These are phyloP conservation scores for Clavariopsis aquatica DNA, from an alignment of 495 filamentous ascomycete species.

Conservation along the genomic window DNA sequence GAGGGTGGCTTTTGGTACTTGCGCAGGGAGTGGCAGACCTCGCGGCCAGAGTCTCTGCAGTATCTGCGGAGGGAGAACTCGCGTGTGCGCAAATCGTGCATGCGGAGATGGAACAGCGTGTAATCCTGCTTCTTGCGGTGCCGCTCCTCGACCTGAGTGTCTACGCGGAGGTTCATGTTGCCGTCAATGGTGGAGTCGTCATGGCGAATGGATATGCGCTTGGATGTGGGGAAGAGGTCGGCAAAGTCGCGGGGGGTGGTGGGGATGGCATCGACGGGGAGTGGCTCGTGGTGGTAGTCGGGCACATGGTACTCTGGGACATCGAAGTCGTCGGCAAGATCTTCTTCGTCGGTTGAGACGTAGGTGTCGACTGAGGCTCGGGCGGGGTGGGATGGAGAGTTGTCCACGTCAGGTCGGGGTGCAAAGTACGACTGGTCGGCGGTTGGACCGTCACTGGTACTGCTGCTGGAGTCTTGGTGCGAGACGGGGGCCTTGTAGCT, in stretches of 20 bases:
- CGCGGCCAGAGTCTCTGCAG: constrained; percentile 87
- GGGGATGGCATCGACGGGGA: constrained; percentile 64
- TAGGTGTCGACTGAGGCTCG: constrained; percentile 76
- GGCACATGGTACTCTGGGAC: constrained; percentile 46
- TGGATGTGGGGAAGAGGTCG: constrained; percentile 79
- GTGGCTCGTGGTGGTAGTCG: constrained; percentile 61
- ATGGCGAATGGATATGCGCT: constrained; percentile 79
- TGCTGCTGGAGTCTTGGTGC: constrained; percentile 30
- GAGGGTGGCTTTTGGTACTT: constrained; percentile 61
- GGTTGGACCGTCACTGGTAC: constrained; percentile 48
- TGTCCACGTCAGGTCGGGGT: constrained; percentile 39
- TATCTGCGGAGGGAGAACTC: constrained; percentile 92
- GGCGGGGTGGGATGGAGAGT: constrained; percentile 48
- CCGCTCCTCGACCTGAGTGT: constrained; percentile 66
- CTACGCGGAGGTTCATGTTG: constrained; percentile 95
- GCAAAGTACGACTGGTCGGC: constrained; percentile 43
- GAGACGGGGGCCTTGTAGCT: constrained; percentile 51
- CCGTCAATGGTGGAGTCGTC: constrained; percentile 91
- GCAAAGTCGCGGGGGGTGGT: constrained; percentile 84
- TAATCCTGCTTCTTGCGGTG: constrained; percentile 64
- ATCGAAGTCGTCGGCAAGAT: constrained; percentile 53
- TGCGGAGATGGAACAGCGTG: constrained; percentile 90
- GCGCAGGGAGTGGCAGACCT: constrained; percentile 83
- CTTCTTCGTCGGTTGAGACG: constrained; percentile 71
- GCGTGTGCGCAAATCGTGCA: constrained; percentile 85